Evolutionary conservation across 106 monocot genomes (phyloP).

Genomic region (Dendrobium chrysotoxum): DNA sequence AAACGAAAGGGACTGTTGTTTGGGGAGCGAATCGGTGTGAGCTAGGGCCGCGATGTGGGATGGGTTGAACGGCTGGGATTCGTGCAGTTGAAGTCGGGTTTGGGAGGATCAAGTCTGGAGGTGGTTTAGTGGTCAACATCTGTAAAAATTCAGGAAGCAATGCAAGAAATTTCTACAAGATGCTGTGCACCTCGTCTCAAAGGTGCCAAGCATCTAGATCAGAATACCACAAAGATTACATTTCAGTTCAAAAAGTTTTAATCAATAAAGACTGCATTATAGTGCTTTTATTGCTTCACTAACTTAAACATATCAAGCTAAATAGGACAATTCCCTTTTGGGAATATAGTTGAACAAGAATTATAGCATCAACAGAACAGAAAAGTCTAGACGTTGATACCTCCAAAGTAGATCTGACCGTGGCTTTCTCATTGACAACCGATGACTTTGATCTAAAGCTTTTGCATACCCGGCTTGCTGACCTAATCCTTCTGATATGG

Average conservation of each 20-base stretch:
- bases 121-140: too few species aligned
- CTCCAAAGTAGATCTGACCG: conserved; percentile 94
- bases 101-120: too few species aligned
- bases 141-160: too few species aligned
- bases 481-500: conserved; percentile 51
- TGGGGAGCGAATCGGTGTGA: too few species aligned
- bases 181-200: neutral
- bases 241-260: neutral
- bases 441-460: conserved; percentile 39
- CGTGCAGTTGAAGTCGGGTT: too few species aligned
- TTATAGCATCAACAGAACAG: neutral
- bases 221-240: neutral
- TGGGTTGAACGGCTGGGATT: too few species aligned
- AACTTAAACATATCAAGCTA: neutral
- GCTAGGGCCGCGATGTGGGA: too few species aligned
- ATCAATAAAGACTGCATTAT: neutral
- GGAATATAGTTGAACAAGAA: neutral
- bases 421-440: conserved; percentile 58
- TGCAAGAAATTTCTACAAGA: too few species aligned
- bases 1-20: too few species aligned
- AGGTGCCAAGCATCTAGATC: neutral
- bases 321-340: neutral
- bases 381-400: conserved; percentile 24
- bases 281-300: neutral
- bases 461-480: conserved; percentile 26